A percentile compares a stretch with the other conserved stretches of the same genome.
Conservation (phyloP, 257 asterid species). For the Henckelia pumila region DNA sequence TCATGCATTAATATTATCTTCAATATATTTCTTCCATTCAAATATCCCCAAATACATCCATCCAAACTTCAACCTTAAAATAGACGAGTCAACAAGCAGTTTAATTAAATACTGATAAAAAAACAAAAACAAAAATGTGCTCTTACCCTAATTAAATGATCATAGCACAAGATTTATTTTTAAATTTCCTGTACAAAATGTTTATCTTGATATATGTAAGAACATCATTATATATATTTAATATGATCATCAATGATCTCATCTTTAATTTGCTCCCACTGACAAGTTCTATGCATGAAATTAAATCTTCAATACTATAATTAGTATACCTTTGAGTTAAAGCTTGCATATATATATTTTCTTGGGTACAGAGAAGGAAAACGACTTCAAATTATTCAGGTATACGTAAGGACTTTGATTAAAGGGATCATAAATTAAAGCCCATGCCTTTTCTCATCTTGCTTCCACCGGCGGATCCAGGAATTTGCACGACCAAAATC, state of each 20-base stretch:
- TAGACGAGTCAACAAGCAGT: background rate
- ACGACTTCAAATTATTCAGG: slow-evolving; percentile 19
- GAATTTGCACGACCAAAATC: background rate
- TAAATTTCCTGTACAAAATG: background rate
- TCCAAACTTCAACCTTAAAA: background rate
- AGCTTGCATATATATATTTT: background rate
- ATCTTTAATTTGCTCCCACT: background rate
- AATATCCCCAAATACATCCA: background rate
- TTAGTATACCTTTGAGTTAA: background rate
- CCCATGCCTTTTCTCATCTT: background rate
- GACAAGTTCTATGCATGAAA: background rate
- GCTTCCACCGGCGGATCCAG: background rate
- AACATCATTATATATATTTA: background rate
- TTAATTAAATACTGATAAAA: background rate
- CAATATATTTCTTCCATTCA: background rate
- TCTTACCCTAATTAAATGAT: background rate
- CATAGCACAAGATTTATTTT: background rate
- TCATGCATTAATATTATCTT: too few relatives aligned
- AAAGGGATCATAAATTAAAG: background rate
- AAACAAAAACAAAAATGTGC: too few relatives aligned
- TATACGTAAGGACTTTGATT: background rate
- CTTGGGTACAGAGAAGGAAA: slow-evolving; percentile 14
- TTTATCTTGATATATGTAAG: background rate
- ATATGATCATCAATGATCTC: background rate
- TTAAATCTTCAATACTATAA: background rate